Evolutionary conservation across 805 yeast species (phyloP).

Genomic region (Pichia kluyveri): DNA sequence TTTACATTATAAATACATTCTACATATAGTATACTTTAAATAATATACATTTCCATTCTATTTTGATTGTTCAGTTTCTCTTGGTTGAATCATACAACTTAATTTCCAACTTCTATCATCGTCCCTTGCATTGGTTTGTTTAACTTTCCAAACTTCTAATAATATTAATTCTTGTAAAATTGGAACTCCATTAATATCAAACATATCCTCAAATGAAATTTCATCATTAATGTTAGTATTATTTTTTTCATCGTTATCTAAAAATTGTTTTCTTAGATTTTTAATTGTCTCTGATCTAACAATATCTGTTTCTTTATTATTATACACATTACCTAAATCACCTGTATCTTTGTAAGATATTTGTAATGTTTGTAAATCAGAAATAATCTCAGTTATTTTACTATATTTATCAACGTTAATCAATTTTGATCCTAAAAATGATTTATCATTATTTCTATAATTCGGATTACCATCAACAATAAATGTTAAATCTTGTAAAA

Average conservation of each 20-base stretch:
- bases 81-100: constrained; percentile 52
- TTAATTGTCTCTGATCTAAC: constrained; percentile 24
- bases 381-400: constrained; percentile 55
- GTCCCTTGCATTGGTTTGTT: constrained; percentile 48
- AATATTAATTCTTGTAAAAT: constrained; percentile 50
- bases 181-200: constrained; percentile 32
- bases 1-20: background rate
- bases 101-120: constrained; percentile 67
- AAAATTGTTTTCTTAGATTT: constrained; percentile 13
- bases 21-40: background rate
- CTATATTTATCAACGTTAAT: constrained; percentile 69
- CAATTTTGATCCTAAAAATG: constrained; percentile 45
- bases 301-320: constrained; percentile 18
- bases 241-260: constrained; percentile 7
- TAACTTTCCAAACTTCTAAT: constrained; percentile 62
- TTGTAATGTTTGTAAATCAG: constrained; percentile 62
- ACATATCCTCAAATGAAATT: constrained; percentile 23
- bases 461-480: constrained; percentile 76
- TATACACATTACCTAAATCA: constrained; percentile 21
- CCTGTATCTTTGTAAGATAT: constrained; percentile 40
- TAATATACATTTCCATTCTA: background rate
- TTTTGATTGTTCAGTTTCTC: constrained; percentile 23
- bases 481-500: constrained; percentile 71
- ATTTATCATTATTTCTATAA: constrained; percentile 44
- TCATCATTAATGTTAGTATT: background rate